Base-by-base conservation (phyloP, 2,329 filamentous ascomycete genomes). In the Orbilia oligospora region DNA sequence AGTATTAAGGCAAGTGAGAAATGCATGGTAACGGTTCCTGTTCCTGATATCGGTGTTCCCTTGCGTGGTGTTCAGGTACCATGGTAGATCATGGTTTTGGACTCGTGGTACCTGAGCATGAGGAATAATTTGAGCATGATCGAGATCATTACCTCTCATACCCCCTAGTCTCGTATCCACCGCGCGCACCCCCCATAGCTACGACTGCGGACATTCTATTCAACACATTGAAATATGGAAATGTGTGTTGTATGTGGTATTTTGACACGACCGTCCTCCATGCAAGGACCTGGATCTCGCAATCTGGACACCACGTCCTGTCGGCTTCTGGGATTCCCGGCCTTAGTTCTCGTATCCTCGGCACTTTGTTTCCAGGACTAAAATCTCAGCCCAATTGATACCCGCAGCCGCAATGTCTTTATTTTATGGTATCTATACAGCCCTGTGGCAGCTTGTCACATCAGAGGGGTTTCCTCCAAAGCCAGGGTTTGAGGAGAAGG, bases 401-500 rank as follows among this genome's bases (percentile, higher is more conserved):
- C 3, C 18, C 33, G 6, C 2, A 58, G 22, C 20, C 3, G 24
- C 55, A 9, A 78, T 78, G 75, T 12, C 55, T 14, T 9, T 69
- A 1, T 24, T 78, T 1, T 68, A 68, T 5, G 63, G 63, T 5
- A 10, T 71, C 10, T 67, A 48, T 12, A 56, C 53, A 24, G 46
- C 46, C 14, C 44, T 72, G 12, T 41, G 55, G 20, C 41, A 71
- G 30, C 38, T 69, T 8, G 12, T 61, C 2, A 46, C 33, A 0
- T 63, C 71, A 22, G 80, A 83, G 70, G 79, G 80, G 12, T 84
- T 83, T 61, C 83, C 84, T n/a, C 83, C 84, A 0, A 76, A 81
- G 20, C 86, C 87, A 8, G 81, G 82, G 0, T 84, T 87, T 66
- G 87, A 85, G 2, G 85, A 86, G 51, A 82, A 84, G 48, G 83